Conservation (phyloP, 164 flowering plant genomes). For the Umbellularia californica region DNA sequence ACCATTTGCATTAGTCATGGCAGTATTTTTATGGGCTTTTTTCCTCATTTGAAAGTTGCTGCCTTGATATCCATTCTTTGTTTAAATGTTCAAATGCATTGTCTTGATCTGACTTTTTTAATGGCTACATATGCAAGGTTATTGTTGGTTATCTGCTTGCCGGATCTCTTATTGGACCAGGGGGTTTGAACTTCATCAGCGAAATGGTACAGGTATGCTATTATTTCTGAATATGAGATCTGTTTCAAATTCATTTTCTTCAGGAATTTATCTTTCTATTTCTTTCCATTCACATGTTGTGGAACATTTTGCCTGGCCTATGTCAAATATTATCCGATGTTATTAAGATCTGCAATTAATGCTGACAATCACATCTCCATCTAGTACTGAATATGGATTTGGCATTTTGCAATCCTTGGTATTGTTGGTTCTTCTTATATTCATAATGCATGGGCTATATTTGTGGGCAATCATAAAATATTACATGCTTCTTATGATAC, state of each 20-base stretch:
- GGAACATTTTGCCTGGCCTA: too few relatives aligned
- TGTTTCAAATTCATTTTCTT: background rate
- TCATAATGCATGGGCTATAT: too few relatives aligned
- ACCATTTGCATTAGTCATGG: background rate
- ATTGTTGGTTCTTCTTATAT: background rate
- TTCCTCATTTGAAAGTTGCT: slow-evolving; percentile 2
- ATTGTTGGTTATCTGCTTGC: slow-evolving; percentile 31
- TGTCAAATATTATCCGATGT: too few relatives aligned
- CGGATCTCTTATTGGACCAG: slow-evolving; percentile 93
- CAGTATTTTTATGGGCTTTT: slow-evolving; percentile 1
- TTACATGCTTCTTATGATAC: too few relatives aligned
- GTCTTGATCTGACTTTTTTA: background rate
- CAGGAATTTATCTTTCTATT: background rate
- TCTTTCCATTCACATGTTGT: too few relatives aligned
- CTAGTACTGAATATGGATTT: too few relatives aligned
- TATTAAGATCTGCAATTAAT: too few relatives aligned
- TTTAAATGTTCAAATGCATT: background rate
- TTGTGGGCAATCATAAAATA: background rate
- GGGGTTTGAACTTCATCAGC: slow-evolving; percentile 77
- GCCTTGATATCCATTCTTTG: slow-evolving; percentile 5
- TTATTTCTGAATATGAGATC: background rate
- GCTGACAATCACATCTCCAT: too few relatives aligned
- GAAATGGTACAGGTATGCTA: slow-evolving; percentile 89
- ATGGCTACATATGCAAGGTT: slow-evolving; percentile 16
- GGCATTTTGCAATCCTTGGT: background rate